Conservation (phyloP, 495 filamentous ascomycete species). For the Aspergillus incahuasiensis region DNA sequence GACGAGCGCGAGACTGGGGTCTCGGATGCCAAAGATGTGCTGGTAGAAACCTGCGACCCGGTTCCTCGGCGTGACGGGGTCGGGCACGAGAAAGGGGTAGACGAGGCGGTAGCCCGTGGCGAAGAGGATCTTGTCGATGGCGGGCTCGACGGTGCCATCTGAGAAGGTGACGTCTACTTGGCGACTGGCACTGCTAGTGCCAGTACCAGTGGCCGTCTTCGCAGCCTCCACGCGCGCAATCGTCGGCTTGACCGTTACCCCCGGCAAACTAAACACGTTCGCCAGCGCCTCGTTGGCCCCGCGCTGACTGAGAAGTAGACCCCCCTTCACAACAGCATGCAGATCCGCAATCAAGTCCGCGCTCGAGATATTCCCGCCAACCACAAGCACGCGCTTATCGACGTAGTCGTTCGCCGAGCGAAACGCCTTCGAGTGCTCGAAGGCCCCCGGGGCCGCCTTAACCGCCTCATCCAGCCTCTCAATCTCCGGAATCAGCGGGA, state of each 20-base stretch:
- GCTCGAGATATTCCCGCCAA: conserved; percentile 28
- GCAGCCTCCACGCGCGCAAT: conserved; percentile 13
- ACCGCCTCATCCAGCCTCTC: conserved; percentile 14
- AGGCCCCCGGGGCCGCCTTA: conserved; percentile 12
- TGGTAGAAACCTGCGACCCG: conserved; percentile 27
- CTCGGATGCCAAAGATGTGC: conserved; percentile 27
- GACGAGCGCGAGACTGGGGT: conserved; percentile 26
- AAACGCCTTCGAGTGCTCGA: conserved; percentile 28
- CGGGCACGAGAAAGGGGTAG: conserved; percentile 33
- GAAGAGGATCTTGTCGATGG: conserved; percentile 48
- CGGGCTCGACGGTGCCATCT: conserved; percentile 31
- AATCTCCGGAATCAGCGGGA: conserved; percentile 59
- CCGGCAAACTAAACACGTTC: conserved; percentile 21
- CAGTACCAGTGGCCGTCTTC: not conserved
- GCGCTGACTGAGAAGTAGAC: conserved; percentile 21
- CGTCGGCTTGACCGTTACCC: conserved; percentile 18
- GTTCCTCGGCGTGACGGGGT: conserved; percentile 25
- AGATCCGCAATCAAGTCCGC: conserved; percentile 28
- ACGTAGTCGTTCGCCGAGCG: conserved; percentile 24
- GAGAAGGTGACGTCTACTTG: conserved; percentile 27
- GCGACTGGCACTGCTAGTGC: too few relatives aligned
- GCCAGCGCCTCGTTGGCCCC: conserved; percentile 19
- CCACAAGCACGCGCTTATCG: conserved; percentile 25
- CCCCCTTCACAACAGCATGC: conserved; percentile 21
- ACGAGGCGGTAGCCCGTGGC: conserved; percentile 49